Percentiles rank a stretch among this genome's conserved stretches.
Evolutionary conservation across 441 rosid species (phyloP).

Genomic region (Arabidopsis lyrata): DNA sequence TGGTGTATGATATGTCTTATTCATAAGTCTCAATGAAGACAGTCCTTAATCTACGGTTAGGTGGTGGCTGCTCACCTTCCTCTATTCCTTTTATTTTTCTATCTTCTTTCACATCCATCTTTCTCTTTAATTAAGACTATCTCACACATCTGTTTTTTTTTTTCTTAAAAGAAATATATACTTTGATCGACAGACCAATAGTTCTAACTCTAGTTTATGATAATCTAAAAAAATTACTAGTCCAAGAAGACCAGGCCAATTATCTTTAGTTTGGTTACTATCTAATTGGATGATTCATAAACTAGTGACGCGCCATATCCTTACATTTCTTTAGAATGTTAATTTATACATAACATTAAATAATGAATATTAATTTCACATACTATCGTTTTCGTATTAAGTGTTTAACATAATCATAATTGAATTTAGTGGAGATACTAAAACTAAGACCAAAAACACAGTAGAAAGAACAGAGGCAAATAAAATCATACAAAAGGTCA

Average conservation of each 20-base stretch:
- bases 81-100: slow-evolving; percentile 20
- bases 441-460: neutral
- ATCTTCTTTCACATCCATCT: slow-evolving; percentile 43
- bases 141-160: neutral
- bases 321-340: slow-evolving; percentile 20
- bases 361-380: neutral
- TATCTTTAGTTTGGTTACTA: slow-evolving; percentile 24
- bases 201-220: slow-evolving; percentile 30
- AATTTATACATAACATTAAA: neutral
- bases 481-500: neutral
- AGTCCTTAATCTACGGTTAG: slow-evolving; percentile 50
- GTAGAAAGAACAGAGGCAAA: neutral
- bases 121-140: neutral
- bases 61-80: slow-evolving; percentile 69
- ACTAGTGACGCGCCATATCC: neutral
- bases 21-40: slow-evolving; percentile 39
- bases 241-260: slow-evolving; percentile 22
- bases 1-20: slow-evolving; percentile 40
- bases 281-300: slow-evolving; percentile 7
- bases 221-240: slow-evolving; percentile 11
- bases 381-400: neutral
- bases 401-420: neutral
- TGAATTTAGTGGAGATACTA: neutral
- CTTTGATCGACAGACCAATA: slow-evolving; percentile 1
- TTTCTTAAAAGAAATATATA: too few species aligned